A percentile compares a stretch with the other conserved stretches of the same genome.
phyloP scores from a whole-genome alignment of 306 rosid species.

The Biancaea sappan region DNA sequence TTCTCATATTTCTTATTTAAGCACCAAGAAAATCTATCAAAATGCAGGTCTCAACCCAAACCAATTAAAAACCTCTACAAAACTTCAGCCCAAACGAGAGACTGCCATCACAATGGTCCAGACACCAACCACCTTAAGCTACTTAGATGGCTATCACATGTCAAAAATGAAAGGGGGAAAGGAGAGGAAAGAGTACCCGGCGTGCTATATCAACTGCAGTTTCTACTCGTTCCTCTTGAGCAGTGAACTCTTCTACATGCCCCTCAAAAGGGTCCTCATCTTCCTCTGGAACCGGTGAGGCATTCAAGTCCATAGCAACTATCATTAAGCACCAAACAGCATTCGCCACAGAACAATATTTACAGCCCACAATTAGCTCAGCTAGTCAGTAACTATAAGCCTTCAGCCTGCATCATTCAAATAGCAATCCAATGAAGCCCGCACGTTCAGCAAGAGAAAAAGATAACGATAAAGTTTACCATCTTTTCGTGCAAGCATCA shows the following conservation, averaged over 20 bases:
- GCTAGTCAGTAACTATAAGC: background rate
- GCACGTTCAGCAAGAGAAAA: background rate
- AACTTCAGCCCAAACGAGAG: slow-evolving; percentile 18
- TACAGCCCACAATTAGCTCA: slow-evolving; percentile 29
- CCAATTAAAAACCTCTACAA: slow-evolving; percentile 1
- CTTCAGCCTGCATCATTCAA: slow-evolving; percentile 41
- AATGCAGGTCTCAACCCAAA: slow-evolving; percentile 21
- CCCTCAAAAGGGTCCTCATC: slow-evolving; percentile 81
- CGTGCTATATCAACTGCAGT: slow-evolving; percentile 81
- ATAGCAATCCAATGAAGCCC: slow-evolving; percentile 22
- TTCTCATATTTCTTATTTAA: background rate
- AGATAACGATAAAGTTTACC: background rate
- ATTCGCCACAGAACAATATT: slow-evolving; percentile 41
- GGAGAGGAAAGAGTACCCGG: slow-evolving; percentile 59
- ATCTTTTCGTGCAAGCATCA: slow-evolving; percentile 6
- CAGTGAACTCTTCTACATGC: slow-evolving; percentile 55
- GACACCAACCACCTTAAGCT: slow-evolving; percentile 18
- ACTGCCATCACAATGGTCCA: slow-evolving; percentile 30
- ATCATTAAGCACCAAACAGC: slow-evolving; percentile 75
- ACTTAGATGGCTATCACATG: background rate
- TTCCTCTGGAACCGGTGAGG: slow-evolving; percentile 93
- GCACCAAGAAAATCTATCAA: slow-evolving; percentile 13
- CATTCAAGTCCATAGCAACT: slow-evolving; percentile 97
- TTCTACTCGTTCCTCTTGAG: slow-evolving; percentile 80
- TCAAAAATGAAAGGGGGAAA: slow-evolving; percentile 1